Base-by-base conservation (phyloP, 2,329 filamentous ascomycete species). In the Falciphora oryzae region DNA sequence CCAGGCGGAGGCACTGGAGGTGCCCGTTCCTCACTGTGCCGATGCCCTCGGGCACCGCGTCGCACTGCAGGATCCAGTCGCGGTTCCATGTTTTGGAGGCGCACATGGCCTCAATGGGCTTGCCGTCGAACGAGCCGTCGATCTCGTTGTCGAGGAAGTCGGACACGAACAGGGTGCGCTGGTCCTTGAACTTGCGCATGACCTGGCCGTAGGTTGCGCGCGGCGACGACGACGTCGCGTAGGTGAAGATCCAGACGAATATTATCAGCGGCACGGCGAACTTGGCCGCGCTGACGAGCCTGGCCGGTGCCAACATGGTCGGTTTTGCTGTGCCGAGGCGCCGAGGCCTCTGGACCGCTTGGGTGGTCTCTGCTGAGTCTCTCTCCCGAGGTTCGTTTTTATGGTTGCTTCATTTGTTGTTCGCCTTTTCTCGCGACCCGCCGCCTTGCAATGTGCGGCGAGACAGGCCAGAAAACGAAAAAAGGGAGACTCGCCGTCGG, bases 1-100 rank as follows among this genome's bases (percentile, higher is more conserved):
- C 79, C 63, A 79, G 75, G 58, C 79, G 75, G 28, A 82, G 69
- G 69, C 80, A 82, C 65, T 76, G 77, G 63, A 82, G 70, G 50
- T 79, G 71, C n/a, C 75, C 76, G 67, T 80, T 80, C 65, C 79
- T 76, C 25, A 81, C 76, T 63, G 77, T 74, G 7, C 74, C 78
- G n/a, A 82, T 69, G 5, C 78, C 79, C 3, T 79, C 81, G 2
- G 76, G 71, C 7, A 75, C 72, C n/a, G 77, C 72, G 25, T 77
- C 76, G 65, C 81, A 80, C 27, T 75, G 74, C 69, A 82, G 74
- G 27, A 81, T 70, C 53, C 82, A 68, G 4, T 75, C 76, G 1
- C 73, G 71, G 1, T 72, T 74, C 79, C 79, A 82, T 25, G 65
- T 71, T 62, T 70, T 78, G 61, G 66, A 71, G 31, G 71, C 72